These are phyloP conservation scores for Penicillium steckii DNA, from an alignment of 495 filamentous ascomycete genomes.

Conservation along the genomic window DNA sequence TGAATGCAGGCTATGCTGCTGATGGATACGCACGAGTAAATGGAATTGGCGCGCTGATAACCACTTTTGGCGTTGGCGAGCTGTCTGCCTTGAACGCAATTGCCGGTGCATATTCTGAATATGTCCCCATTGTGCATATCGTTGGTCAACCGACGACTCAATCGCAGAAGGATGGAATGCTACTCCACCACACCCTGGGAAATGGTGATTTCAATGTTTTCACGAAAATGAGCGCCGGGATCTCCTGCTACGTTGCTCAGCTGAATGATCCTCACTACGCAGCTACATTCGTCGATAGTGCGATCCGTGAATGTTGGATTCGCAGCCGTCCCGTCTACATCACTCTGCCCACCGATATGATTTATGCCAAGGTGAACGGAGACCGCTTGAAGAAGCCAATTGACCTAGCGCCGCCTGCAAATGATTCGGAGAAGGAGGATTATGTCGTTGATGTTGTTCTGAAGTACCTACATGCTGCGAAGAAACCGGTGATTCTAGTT, in stretches of 20 bases:
- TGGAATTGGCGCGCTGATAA: slow-evolving; percentile 62
- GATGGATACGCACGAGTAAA: slow-evolving; percentile 72
- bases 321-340: slow-evolving; percentile 79
- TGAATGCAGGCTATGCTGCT: slow-evolving; percentile 70
- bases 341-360: slow-evolving; percentile 82
- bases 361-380: slow-evolving; percentile 75
- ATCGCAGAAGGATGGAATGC: slow-evolving; percentile 52
- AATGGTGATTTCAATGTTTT: slow-evolving; percentile 92
- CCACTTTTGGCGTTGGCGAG: slow-evolving; percentile 72
- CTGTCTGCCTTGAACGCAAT: slow-evolving; percentile 68
- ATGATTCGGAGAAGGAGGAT: slow-evolving; percentile 72
- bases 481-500: slow-evolving; percentile 77
- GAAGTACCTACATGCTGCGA: slow-evolving; percentile 72
- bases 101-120: slow-evolving; percentile 62
- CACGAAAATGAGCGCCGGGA: slow-evolving; percentile 67
- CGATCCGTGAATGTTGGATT: slow-evolving; percentile 75
- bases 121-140: slow-evolving; percentile 62
- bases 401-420: slow-evolving; percentile 60
- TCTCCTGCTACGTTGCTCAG: slow-evolving; percentile 68
- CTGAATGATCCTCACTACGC: slow-evolving; percentile 69
- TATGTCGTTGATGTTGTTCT: slow-evolving; percentile 81
- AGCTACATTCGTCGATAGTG: slow-evolving; percentile 73
- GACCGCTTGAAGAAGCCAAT: slow-evolving; percentile 66
- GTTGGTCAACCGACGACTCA: slow-evolving; percentile 57
- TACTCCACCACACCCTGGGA: slow-evolving; percentile 93